A percentile compares a stretch with the other conserved stretches of the same genome.
phyloP scores from a whole-genome alignment of 192 early-diverging fungal species.

The Allomyces macrogynus region DNA sequence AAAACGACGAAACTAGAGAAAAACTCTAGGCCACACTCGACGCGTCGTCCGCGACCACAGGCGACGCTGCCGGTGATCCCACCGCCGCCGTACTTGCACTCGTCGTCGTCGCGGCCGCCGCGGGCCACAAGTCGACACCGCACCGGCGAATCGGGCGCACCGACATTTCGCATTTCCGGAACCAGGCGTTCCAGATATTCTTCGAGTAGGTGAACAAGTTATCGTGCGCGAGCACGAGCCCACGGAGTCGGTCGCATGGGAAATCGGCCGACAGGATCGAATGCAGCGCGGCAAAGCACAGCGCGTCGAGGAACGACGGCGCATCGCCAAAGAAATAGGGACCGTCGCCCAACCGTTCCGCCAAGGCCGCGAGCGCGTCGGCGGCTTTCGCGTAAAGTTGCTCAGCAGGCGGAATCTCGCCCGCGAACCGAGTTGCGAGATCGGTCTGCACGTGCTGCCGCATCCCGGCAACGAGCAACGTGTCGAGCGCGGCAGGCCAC shows the following conservation, averaged over 20 bases:
- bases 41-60: too few species aligned
- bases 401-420: not conserved
- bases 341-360: not conserved
- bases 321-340: conserved; percentile 3
- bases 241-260: not conserved
- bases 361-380: not conserved
- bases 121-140: not conserved
- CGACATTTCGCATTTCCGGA: not conserved
- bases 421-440: not conserved
- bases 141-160: not conserved
- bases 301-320: conserved; percentile 2
- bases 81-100: too few species aligned
- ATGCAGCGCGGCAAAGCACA: not conserved
- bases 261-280: not conserved
- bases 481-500: not conserved
- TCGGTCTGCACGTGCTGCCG: not conserved
- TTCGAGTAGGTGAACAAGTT: not conserved
- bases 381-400: not conserved
- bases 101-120: too few species aligned
- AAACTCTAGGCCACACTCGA: too few species aligned
- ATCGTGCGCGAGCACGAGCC: not conserved
- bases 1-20: too few species aligned
- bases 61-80: too few species aligned
- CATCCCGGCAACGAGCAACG: not conserved
- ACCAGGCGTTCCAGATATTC: not conserved